Base-by-base conservation (phyloP, 306 rosid species). In the Benincasa hispida region DNA sequence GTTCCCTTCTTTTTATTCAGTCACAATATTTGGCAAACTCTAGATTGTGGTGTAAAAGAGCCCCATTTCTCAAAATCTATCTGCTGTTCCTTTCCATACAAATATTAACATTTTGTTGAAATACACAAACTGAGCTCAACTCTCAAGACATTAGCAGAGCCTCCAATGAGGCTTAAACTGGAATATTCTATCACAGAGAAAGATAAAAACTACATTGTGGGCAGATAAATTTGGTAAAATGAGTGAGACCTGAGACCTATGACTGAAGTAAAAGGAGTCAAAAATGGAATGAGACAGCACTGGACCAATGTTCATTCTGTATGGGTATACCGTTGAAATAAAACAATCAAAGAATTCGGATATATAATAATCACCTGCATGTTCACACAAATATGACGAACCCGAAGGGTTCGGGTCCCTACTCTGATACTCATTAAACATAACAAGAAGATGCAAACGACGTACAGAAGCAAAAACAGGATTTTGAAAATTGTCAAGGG, bases 321-420 rank as follows among this genome's bases (percentile, higher is more conserved):
- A 17, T 66, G 75, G 75, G 75, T 70, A 70, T 70, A 47, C 76
- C 76, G 76, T 81, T 62, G 47, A 11, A 77, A 85, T 75, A 78
- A 77, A 78, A 59, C 56, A 80, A 80, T 21, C 76, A 81, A 84
- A 51, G 82, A 78, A 68, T 76, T 80, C 79, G 62, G 25, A 18
- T 81, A n/a, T 47, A 73, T 55, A 30, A 76, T 5, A 66, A 51
- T 45, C 62, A 50, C 62, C 67, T 48, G 68, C 76, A 68, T 48
- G 72, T 60, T 60, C 50, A 24, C 60, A 42, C 75, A 30, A 54
- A 27, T 39, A 74, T 32, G 72, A 67, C 68, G 24, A 35, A 82
- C 73, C 75, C 6, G 17, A 47, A 27, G 8, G 14, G 58, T 70
- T 70, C 76, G 19, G 76, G 24, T 72, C 56, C 14, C 5, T 24